Evolutionary conservation across 148 eudicot genomes (phyloP).

Genomic region (Rheum nobile): DNA sequence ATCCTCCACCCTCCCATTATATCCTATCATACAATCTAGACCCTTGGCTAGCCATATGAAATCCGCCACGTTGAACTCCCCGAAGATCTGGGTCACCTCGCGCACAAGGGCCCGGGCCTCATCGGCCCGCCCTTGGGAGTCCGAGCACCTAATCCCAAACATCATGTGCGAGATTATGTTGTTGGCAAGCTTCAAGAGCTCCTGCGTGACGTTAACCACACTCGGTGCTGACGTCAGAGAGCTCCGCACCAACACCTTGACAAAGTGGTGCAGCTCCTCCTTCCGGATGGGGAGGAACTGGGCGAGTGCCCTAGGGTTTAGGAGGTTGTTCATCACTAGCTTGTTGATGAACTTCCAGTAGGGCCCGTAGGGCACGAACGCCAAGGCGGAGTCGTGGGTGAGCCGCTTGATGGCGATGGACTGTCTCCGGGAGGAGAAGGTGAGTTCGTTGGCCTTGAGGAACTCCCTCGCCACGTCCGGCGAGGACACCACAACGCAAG

Average conservation of each 20-base stretch:
- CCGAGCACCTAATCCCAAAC: conserved; percentile 11
- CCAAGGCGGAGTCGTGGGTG: conserved; percentile 13
- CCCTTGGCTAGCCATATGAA: not conserved
- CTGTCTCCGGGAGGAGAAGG: conserved; percentile 11
- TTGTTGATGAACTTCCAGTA: conserved; percentile 23
- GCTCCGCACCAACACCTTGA: not conserved
- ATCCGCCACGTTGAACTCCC: conserved; percentile 5
- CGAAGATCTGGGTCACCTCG: conserved; percentile 4
- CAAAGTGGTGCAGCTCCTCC: conserved; percentile 6
- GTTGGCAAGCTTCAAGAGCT: conserved; percentile 14
- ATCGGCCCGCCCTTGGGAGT: conserved; percentile 5
- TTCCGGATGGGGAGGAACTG: conserved; percentile 12
- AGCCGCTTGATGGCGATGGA: conserved; percentile 11
- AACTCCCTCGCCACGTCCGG: conserved; percentile 26
- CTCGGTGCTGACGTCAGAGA: not conserved
- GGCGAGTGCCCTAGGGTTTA: conserved; percentile 14
- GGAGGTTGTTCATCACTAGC: conserved; percentile 8
- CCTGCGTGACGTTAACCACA: conserved; percentile 11
- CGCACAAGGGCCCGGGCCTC: conserved; percentile 11
- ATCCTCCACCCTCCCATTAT: conserved; percentile 8
- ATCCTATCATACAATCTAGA: not conserved
- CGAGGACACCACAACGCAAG: conserved; percentile 17
- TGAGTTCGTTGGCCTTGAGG: conserved; percentile 24
- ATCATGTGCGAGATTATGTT: conserved; percentile 20
- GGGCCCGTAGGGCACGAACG: conserved; percentile 19